Percentiles rank a stretch among this genome's conserved stretches.
These are phyloP conservation scores for Aspergillus sojae DNA, from an alignment of 2,329 filamentous ascomycete genomes.

Conservation along the genomic window DNA sequence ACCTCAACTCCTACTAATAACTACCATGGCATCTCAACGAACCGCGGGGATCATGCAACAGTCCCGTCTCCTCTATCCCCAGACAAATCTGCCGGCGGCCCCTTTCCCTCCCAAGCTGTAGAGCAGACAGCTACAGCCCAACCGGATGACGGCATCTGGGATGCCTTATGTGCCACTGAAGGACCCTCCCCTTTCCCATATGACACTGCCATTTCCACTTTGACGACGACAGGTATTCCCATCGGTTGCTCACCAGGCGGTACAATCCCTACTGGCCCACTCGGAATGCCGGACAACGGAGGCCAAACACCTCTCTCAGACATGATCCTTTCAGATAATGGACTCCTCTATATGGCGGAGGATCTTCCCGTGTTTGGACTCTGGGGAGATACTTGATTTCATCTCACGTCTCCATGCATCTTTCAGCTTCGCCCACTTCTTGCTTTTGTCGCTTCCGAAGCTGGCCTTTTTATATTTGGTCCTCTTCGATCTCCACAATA, in stretches of 20 bases:
- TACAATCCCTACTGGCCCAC: slow-evolving; percentile 25
- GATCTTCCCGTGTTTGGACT: slow-evolving; percentile 37
- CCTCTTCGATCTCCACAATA: background rate
- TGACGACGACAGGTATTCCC: slow-evolving; percentile 38
- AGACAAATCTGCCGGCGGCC: slow-evolving; percentile 21
- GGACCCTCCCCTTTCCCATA: slow-evolving; percentile 27
- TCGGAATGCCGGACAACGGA: slow-evolving; percentile 15
- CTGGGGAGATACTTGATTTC: slow-evolving; percentile 30
- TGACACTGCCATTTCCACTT: slow-evolving; percentile 34
- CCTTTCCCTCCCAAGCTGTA: slow-evolving; percentile 19
- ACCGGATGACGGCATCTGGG: slow-evolving; percentile 32
- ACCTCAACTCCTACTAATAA: background rate
- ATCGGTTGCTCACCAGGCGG: slow-evolving; percentile 36
- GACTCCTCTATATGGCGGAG: slow-evolving; percentile 38
- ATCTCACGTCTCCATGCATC: background rate
- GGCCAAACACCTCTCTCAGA: slow-evolving; percentile 37
- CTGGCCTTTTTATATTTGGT: background rate
- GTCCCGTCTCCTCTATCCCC: slow-evolving; percentile 29
- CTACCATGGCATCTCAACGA: slow-evolving; percentile 10
- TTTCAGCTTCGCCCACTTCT: background rate
- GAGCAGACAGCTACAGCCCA: slow-evolving; percentile 14
- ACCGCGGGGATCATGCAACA: slow-evolving; percentile 11
- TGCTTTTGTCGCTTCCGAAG: background rate
- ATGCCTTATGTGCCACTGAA: slow-evolving; percentile 27
- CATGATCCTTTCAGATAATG: slow-evolving; percentile 36